Conservation (phyloP, 495 filamentous ascomycete genomes). For the Polyplosphaeria fusca region DNA sequence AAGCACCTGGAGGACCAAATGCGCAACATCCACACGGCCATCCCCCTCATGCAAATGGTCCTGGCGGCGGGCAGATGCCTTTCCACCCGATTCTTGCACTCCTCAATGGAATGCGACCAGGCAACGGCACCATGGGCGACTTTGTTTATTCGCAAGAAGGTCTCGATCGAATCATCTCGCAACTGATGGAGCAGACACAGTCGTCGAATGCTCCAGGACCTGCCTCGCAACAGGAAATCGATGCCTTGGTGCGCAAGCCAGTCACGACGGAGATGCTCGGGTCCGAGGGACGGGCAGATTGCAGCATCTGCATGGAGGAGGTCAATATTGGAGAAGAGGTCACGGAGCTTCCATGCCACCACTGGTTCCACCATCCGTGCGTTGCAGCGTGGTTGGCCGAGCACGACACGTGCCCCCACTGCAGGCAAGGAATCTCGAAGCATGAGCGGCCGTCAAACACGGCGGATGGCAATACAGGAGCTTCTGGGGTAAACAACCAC, state of each 20-base stretch:
- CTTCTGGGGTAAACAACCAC: neutral
- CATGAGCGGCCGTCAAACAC: neutral
- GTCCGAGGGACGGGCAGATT: conserved; percentile 66
- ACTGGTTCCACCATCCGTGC: conserved; percentile 86
- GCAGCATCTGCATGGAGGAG: conserved; percentile 91
- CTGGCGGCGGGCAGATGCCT: neutral
- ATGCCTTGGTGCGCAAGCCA: conserved; percentile 64
- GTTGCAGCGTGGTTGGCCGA: conserved; percentile 76
- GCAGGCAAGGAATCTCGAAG: conserved; percentile 63
- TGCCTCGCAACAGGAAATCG: conserved; percentile 71
- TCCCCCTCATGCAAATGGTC: no score
- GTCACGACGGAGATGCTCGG: conserved; percentile 63
- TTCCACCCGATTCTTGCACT: conserved; percentile 38
- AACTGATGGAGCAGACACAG: conserved; percentile 78
- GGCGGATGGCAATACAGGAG: neutral
- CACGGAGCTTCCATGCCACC: conserved; percentile 75
- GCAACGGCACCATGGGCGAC: conserved; percentile 62
- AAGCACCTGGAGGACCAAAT: conserved; percentile 9
- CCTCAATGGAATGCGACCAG: conserved; percentile 54
- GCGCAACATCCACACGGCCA: conserved; percentile 1
- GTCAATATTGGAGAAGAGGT: conserved; percentile 73
- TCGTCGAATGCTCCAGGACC: conserved; percentile 78
- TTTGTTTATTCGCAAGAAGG: conserved; percentile 84
- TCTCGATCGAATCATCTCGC: conserved; percentile 79
- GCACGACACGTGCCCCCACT: conserved; percentile 90